These are phyloP conservation scores for button mushroom (Agaricus bisporus) DNA, from an alignment of 768 basidiomycete genomes.

Conservation along the genomic window DNA sequence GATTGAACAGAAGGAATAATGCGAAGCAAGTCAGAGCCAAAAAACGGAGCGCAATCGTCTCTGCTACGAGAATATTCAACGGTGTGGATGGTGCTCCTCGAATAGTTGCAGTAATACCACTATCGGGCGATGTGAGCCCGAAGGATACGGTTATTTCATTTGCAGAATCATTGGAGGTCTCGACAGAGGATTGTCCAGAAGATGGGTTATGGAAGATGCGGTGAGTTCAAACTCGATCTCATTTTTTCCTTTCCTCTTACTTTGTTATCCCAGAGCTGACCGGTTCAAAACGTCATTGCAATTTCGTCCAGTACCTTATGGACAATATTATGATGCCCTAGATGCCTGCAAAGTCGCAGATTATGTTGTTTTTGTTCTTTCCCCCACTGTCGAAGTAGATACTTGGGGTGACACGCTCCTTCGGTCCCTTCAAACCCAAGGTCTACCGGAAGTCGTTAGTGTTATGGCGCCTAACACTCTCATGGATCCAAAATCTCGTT, in stretches of 20 bases:
- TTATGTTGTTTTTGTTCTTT: constrained; percentile 83
- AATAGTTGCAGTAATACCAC: constrained; percentile 82
- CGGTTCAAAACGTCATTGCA: constrained; percentile 90
- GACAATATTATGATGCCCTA: constrained; percentile 67
- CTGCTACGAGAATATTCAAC: constrained; percentile 71
- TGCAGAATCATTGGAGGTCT: constrained; percentile 50
- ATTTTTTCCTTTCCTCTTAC: constrained; percentile 5
- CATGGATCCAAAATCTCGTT: constrained; percentile 55
- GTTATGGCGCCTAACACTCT: constrained; percentile 53
- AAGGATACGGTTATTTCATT: constrained; percentile 48
- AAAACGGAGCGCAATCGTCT: constrained; percentile 64
- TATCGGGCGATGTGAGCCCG: constrained; percentile 61
- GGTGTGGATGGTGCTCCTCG: constrained; percentile 77
- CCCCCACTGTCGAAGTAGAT: constrained; percentile 77
- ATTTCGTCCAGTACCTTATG: constrained; percentile 72
- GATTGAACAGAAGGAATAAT: constrained; percentile 74
- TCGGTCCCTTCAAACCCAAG: constrained; percentile 84
- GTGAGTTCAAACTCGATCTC: constrained; percentile 31
- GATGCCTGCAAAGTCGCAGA: constrained; percentile 87
- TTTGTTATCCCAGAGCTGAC: constrained; percentile 51
- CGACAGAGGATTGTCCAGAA: constrained; percentile 44
- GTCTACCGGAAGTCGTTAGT: constrained; percentile 78
- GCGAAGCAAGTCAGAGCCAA: constrained; percentile 77
- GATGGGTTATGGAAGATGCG: constrained; percentile 60
- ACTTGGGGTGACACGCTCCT: constrained; percentile 83